Percentiles rank a stretch among this genome's conserved stretches.
phyloP scores from a whole-genome alignment of 2,329 filamentous ascomycete genomes.

The Monosporascus sp. region DNA sequence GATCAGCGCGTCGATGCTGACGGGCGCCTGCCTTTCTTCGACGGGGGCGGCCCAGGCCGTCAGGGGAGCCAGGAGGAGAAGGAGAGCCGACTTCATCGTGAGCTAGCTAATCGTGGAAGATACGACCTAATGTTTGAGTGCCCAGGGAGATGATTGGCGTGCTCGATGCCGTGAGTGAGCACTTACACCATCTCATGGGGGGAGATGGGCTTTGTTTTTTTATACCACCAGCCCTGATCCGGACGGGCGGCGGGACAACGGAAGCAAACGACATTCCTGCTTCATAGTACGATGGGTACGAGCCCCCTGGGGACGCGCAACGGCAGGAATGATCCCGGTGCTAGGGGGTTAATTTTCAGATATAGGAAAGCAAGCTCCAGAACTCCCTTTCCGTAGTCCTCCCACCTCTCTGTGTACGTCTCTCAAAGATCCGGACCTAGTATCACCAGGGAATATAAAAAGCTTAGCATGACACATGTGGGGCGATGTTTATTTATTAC shows the following conservation, averaged over 20 bases:
- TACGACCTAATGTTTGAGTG: too few relatives aligned
- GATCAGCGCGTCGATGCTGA: constrained; percentile 52
- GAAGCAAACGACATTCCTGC: neutral
- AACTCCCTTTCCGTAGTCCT: neutral
- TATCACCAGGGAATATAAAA: neutral
- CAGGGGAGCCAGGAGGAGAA: constrained; percentile 31
- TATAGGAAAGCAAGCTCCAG: neutral
- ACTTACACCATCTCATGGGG: neutral
- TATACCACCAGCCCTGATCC: neutral
- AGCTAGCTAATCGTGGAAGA: neutral
- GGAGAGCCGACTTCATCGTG: constrained; percentile 28
- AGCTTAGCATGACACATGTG: neutral
- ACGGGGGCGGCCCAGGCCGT: constrained; percentile 29
- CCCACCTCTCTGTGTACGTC: too few relatives aligned
- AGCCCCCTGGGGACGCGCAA: neutral
- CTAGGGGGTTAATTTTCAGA: neutral
- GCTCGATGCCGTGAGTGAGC: neutral
- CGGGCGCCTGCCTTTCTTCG: constrained; percentile 34
- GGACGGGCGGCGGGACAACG: neutral
- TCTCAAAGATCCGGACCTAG: neutral
- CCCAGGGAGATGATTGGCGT: neutral
- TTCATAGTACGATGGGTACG: neutral
- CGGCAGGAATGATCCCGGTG: neutral
- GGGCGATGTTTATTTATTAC: neutral
- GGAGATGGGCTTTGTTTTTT: neutral